Conservation (phyloP, 2,329 filamentous ascomycete genomes). For the Hypocrella siamensis region DNA sequence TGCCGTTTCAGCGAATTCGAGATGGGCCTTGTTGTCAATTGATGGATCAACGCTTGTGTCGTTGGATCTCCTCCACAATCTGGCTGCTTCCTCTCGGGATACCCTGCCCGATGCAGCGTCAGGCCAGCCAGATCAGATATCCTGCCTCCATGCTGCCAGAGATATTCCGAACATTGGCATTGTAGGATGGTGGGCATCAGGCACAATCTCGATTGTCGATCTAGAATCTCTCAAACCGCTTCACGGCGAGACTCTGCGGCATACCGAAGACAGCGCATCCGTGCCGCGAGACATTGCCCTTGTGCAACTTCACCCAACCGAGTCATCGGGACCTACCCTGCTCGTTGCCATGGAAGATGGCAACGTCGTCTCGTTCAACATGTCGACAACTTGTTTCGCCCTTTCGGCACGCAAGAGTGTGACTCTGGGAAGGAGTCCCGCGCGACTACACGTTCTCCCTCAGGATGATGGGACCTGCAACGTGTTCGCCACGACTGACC, state of each 20-base stretch:
- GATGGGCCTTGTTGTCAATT: slow-evolving; percentile 56
- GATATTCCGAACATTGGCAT: slow-evolving; percentile 52
- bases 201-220: slow-evolving; percentile 59
- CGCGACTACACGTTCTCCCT: slow-evolving; percentile 65
- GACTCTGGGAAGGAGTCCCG: slow-evolving; percentile 71
- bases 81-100: slow-evolving; percentile 43
- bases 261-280: slow-evolving; percentile 50
- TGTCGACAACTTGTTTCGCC: slow-evolving; percentile 43
- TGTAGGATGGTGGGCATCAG: slow-evolving; percentile 78
- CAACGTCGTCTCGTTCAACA: slow-evolving; percentile 68
- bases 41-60: slow-evolving; percentile 60
- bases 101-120: slow-evolving; percentile 33
- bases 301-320: slow-evolving; percentile 56
- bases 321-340: slow-evolving; percentile 48
- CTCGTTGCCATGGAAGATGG: slow-evolving; percentile 89
- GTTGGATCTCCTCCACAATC: slow-evolving; percentile 42
- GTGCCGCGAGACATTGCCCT: slow-evolving; percentile 73
- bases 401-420: slow-evolving; percentile 66
- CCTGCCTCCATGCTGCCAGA: slow-evolving; percentile 64
- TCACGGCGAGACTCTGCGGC: slow-evolving; percentile 45
- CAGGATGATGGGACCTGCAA: slow-evolving; percentile 52
- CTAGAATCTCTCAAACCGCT: slow-evolving; percentile 50
- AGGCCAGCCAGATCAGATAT: slow-evolving; percentile 49
- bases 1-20: slow-evolving; percentile 58
- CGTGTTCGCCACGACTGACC: slow-evolving; percentile 86